Base-by-base conservation (phyloP, 1,284 basidiomycete genomes). In the Trichosporon sp. region DNA sequence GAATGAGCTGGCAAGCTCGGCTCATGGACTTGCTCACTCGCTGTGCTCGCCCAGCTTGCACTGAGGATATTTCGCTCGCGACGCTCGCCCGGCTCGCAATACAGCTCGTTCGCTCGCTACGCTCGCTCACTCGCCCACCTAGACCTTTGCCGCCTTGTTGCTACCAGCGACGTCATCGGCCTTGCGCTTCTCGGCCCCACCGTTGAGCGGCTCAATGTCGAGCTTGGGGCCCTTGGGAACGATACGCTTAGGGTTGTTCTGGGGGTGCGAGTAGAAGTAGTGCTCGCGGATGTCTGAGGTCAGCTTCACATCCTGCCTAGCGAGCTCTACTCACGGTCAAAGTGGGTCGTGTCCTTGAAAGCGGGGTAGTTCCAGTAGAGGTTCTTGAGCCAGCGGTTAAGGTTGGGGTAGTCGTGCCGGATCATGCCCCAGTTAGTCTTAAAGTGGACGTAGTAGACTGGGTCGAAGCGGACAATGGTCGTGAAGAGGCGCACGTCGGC, bases 321-420 rank as follows among this genome's bases (percentile, higher is more conserved):
- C n/a, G n/a, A 3, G 36, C 4, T 5, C 9, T 23, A 67, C 66
- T 65, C 49, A 75, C 83, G 77, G 49, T 71, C 86, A 78, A 97
- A 96, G 78, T 93, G 84, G 61, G 92, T 95, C 21, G 89, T 89
- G 34, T 87, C 86, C 79, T 89, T 89, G 87, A 99, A 99, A 1
- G 91, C 92, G 0, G 88, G 82, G 70, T 88, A 83, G 70, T 89
- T 90, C 94, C 93, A 97, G 83, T 98, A 98, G 37, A 97, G 82
- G 73, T 89, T 88, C 78, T 88, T 89, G 81, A 92, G 77, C 93
- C 93, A 94, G 31, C 81, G 78, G 80, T 95, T 86, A 59, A 95
- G 84, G 58, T 86, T 84, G 25, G 92, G 92, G 79, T 92, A 95
- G 25, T 89, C 89, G 73, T 87, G 81, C 61, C 82, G 80, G 71